Conservation (phyloP, 192 early-diverging fungal genomes). For the Dimargaris cristalligena region DNA sequence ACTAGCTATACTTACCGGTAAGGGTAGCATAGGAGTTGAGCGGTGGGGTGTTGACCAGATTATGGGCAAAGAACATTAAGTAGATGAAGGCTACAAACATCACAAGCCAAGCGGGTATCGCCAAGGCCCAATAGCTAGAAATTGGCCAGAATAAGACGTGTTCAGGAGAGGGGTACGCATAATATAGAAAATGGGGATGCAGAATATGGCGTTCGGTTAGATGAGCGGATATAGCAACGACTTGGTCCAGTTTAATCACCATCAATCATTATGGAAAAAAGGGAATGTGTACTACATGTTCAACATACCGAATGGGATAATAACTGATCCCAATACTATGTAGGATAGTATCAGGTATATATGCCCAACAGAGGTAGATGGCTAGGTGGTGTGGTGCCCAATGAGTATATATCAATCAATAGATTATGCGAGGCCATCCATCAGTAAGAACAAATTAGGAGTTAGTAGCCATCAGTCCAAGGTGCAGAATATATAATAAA, state of each 20-base stretch:
- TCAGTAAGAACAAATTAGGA: neutral
- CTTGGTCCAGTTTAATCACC: too few relatives aligned
- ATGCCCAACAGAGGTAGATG: slow-evolving; percentile 52
- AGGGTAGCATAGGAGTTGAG: slow-evolving; percentile 47
- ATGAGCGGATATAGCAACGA: too few relatives aligned
- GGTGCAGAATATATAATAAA: too few relatives aligned
- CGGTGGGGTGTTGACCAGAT: slow-evolving; percentile 47
- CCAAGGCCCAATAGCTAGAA: slow-evolving; percentile 45
- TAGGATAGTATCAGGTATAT: slow-evolving; percentile 46
- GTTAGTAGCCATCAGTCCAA: neutral
- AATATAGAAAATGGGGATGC: neutral
- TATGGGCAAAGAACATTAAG: slow-evolving; percentile 44
- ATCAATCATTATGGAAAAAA: too few relatives aligned
- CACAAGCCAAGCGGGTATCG: slow-evolving; percentile 50
- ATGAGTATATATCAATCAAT: neutral
- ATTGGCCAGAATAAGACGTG: too few relatives aligned
- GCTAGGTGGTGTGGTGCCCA: neutral
- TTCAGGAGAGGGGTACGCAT: too few relatives aligned
- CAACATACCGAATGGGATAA: slow-evolving; percentile 39
- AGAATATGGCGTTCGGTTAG: too few relatives aligned
- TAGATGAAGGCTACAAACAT: slow-evolving; percentile 51
- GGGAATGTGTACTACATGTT: too few relatives aligned
- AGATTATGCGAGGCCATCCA: neutral
- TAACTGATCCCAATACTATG: slow-evolving; percentile 48
- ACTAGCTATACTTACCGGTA: slow-evolving; percentile 38